Conservation (phyloP, 352 stramenopile genomes). For the Globisporangium solare region DNA sequence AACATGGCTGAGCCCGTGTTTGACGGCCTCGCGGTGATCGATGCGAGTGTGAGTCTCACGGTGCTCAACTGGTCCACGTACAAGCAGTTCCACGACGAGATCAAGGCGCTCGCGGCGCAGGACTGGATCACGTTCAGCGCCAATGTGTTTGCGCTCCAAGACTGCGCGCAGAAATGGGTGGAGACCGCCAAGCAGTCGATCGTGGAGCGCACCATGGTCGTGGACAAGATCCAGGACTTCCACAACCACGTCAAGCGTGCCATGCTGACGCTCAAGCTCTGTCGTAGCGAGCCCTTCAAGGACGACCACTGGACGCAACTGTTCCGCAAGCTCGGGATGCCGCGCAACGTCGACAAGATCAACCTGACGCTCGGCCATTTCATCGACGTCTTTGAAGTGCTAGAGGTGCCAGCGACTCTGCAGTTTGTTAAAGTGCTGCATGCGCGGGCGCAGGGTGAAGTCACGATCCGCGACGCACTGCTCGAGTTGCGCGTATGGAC, state of each 20-base stretch:
- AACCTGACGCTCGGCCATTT: conserved; percentile 92
- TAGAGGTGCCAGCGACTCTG: conserved; percentile 81
- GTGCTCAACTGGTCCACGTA: conserved; percentile 85
- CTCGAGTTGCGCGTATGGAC: conserved; percentile 92
- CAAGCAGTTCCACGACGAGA: conserved; percentile 80
- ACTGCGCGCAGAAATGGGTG: conserved; percentile 89
- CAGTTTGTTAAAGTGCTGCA: conserved; percentile 94
- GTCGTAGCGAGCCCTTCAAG: conserved; percentile 93
- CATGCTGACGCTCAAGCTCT: conserved; percentile 92
- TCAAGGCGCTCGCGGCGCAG: conserved; percentile 56
- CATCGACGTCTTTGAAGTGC: conserved; percentile 57
- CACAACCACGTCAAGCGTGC: conserved; percentile 81
- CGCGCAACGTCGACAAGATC: conserved; percentile 79
- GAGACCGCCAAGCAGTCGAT: conserved; percentile 75
- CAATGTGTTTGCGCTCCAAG: conserved; percentile 91
- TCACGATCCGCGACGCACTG: conserved; percentile 93
- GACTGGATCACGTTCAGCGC: conserved; percentile 94
- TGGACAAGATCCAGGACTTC: conserved; percentile 79
- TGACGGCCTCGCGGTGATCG: conserved; percentile 68
- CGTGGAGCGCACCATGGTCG: conserved; percentile 52
- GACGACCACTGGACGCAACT: conserved; percentile 95
- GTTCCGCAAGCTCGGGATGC: conserved; percentile 89
- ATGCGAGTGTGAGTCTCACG: conserved; percentile 68
- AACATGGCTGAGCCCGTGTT: conserved; percentile 82
- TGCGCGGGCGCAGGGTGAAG: conserved; percentile 87